A percentile compares a stretch with the other conserved stretches of the same genome.
Evolutionary conservation across 2,329 filamentous ascomycete genomes (phyloP).

Genomic region (Fusarium scirpi): DNA sequence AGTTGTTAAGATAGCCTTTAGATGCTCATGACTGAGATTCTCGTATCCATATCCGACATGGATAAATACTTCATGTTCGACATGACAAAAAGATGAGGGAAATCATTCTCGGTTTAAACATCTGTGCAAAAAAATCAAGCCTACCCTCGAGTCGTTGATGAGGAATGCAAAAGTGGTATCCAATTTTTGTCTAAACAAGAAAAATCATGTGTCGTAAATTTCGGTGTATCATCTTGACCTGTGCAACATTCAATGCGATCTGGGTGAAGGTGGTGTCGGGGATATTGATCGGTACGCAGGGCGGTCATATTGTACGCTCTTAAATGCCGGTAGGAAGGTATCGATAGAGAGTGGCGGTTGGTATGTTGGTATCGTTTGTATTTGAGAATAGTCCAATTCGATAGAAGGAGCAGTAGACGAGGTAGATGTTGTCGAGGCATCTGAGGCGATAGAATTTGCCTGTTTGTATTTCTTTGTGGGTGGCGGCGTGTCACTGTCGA

Average conservation of each 20-base stretch:
- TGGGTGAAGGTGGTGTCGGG: slow-evolving; percentile 44
- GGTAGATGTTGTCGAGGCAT: slow-evolving; percentile 39
- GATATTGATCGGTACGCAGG: slow-evolving; percentile 40
- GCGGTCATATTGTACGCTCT: slow-evolving; percentile 40
- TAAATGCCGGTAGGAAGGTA: slow-evolving; percentile 40
- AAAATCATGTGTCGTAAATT: slow-evolving; percentile 21
- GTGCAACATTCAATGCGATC: slow-evolving; percentile 35
- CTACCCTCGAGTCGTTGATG: slow-evolving; percentile 20
- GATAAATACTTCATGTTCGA: slow-evolving; percentile 19
- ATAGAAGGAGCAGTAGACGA: slow-evolving; percentile 30
- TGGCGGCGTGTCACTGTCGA: slow-evolving; percentile 36
- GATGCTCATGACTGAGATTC: neutral
- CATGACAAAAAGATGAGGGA: slow-evolving; percentile 14
- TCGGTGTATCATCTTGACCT: slow-evolving; percentile 1
- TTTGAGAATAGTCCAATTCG: slow-evolving; percentile 27
- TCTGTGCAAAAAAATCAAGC: slow-evolving; percentile 15
- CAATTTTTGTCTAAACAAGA: slow-evolving; percentile 23
- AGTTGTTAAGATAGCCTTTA: slow-evolving; percentile 6
- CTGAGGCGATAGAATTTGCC: slow-evolving; percentile 42
- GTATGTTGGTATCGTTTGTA: slow-evolving; percentile 6
- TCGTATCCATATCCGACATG: neutral
- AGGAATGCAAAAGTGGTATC: slow-evolving; percentile 36
- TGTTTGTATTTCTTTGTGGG: slow-evolving; percentile 46
- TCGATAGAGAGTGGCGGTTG: slow-evolving; percentile 35
- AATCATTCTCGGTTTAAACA: slow-evolving; percentile 35